Evolutionary conservation across 1,284 basidiomycete genomes (phyloP), one percentile per base, ranked within the genome.

Genomic region (Trichosporon faecale): DNA sequence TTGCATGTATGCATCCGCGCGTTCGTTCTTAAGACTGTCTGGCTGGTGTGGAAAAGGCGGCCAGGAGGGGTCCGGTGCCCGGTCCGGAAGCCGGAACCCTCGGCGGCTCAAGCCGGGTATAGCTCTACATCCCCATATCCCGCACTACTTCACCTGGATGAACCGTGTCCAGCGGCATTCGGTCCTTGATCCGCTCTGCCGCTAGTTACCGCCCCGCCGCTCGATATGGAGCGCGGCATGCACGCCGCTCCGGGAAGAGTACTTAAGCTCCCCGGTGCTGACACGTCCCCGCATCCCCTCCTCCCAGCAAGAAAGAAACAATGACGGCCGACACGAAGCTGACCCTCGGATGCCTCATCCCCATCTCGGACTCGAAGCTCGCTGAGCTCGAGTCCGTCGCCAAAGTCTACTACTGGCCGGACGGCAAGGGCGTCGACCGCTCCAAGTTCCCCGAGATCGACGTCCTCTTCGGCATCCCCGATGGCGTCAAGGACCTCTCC

Each of bases 401-500:
- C 16, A 33, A 31, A 3, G 57, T 61, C 18, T 29, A 33, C 57
- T 61, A 61, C 27, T 61, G 57, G 57, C 57, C 57, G 2, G 57
- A 61, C 27, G 57, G 57, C 3, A 33, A 61, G 57, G 57, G 27
- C 57, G 57, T 61, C 27, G 57, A 61, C 57, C 57, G 57, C 6
- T 31, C 57, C 57, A 12, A 12, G 16, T 61, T 61, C 29, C 29
- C 57, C 18, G 29, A 33, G 7, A 31, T 61, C 29, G 57, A 61
- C 27, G 57, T 61, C 6, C 57, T 61, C 21, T 61, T 61, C 31
- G 69, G 69, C n/a, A 44, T 73, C 11, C 72, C 72, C 7, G 29
- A 60, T 1, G 70, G 69, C 65, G 23, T 71, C 11, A 31, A 33
- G 27, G 37, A 11, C 7, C 68, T 79, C 5, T 68, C 69, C 40